Conservation (phyloP, 352 stramenopile species). For the Globisporangium paddicum region DNA sequence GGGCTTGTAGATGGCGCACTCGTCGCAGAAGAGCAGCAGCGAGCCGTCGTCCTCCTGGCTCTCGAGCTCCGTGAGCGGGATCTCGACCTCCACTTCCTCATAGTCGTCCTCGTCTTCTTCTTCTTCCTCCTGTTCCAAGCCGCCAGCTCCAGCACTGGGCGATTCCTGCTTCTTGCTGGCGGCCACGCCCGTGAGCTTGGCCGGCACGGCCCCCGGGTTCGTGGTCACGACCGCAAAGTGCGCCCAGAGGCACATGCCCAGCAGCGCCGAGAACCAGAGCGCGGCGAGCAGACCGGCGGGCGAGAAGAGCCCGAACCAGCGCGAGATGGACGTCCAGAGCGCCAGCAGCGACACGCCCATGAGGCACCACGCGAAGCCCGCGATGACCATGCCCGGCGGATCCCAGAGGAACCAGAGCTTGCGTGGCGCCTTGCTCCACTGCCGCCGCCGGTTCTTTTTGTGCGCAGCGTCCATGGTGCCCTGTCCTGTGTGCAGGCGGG, state of each 20-base stretch:
- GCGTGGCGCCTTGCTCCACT: constrained; percentile 1
- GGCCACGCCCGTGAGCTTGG: constrained; percentile 21
- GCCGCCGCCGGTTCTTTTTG: not conserved
- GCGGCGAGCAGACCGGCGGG: constrained; percentile 33
- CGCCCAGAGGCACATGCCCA: constrained; percentile 70
- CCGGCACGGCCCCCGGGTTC: constrained; percentile 69
- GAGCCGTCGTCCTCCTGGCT: constrained; percentile 67
- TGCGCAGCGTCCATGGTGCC: not conserved
- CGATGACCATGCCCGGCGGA: constrained; percentile 57
- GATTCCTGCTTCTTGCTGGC: not conserved
- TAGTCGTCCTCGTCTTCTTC: constrained; percentile 17
- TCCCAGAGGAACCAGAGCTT: constrained; percentile 58
- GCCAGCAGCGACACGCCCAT: constrained; percentile 38
- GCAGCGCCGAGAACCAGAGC: constrained; percentile 43
- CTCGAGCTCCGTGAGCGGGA: constrained; percentile 62
- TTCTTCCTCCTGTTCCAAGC: constrained; percentile 9
- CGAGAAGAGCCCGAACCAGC: constrained; percentile 56
- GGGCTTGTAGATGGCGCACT: constrained; percentile 73
- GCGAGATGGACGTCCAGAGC: constrained; percentile 43
- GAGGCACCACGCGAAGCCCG: constrained; percentile 49
- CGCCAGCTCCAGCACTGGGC: not conserved
- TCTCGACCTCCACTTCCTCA: constrained; percentile 56
- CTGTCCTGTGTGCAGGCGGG: too few species aligned
- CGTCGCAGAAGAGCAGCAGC: constrained; percentile 75
- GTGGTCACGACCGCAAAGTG: constrained; percentile 71